phyloP scores from a whole-genome alignment of 495 filamentous ascomycete genomes.

The Podospora didyma region DNA sequence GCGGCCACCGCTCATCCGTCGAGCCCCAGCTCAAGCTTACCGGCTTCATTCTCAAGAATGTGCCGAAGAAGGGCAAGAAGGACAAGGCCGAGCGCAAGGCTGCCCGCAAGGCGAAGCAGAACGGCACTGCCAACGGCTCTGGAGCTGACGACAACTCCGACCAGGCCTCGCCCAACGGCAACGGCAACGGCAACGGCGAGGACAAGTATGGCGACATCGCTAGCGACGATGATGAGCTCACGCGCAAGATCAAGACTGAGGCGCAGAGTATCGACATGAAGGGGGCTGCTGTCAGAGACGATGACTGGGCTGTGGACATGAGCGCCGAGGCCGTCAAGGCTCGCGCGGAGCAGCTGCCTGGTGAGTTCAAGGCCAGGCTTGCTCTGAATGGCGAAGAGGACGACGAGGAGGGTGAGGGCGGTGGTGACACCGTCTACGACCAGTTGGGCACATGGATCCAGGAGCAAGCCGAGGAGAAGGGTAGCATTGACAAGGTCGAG shows the following conservation, averaged over 20 bases:
- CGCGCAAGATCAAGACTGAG: slow-evolving; percentile 79
- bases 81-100: slow-evolving; percentile 92
- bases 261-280: slow-evolving; percentile 66
- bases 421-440: slow-evolving; percentile 78
- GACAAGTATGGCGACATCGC: slow-evolving; percentile 65
- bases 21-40: slow-evolving; percentile 93
- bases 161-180: slow-evolving; percentile 64
- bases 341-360: slow-evolving; percentile 83
- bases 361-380: slow-evolving; percentile 85
- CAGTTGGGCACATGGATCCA: slow-evolving; percentile 90
- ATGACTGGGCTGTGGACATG: slow-evolving; percentile 92
- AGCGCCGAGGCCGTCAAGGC: slow-evolving; percentile 93
- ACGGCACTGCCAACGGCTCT: slow-evolving; percentile 63
- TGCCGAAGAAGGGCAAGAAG: slow-evolving; percentile 85
- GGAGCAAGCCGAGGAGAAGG: slow-evolving; percentile 64
- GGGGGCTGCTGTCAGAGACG: slow-evolving; percentile 64
- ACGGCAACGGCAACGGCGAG: slow-evolving; percentile 69
- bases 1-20: slow-evolving; percentile 85
- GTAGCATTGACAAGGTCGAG: slow-evolving; percentile 68
- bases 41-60: slow-evolving; percentile 95
- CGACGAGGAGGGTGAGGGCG: slow-evolving; percentile 74
- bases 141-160: slow-evolving; percentile 67
- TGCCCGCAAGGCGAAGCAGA: slow-evolving; percentile 77
- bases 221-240: slow-evolving; percentile 88
- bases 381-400: slow-evolving; percentile 82